Evolutionary conservation across 768 basidiomycete species (phyloP).

Genomic region (Mycena albidolilacea): DNA sequence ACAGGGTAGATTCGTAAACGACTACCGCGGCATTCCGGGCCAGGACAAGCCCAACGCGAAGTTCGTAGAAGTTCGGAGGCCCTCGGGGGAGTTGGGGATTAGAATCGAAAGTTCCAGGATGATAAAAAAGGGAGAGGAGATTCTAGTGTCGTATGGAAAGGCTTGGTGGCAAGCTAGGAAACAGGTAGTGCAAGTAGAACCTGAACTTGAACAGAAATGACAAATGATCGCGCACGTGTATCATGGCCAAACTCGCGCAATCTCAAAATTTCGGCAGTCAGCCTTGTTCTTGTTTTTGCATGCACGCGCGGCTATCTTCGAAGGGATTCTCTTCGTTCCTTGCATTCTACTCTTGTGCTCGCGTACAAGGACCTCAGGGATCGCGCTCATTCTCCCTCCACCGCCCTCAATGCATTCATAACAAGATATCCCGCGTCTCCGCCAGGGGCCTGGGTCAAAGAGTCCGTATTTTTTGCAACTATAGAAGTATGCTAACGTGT

Average conservation of each 20-base stretch:
- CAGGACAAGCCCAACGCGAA: conserved; percentile 74
- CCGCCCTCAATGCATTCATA: conserved; percentile 55
- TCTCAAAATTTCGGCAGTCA: conserved; percentile 17
- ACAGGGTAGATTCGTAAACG: conserved; percentile 86
- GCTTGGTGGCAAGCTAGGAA: conserved; percentile 75
- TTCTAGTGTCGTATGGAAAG: conserved; percentile 92
- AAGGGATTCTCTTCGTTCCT: conserved; percentile 69
- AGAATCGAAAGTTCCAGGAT: conserved; percentile 77
- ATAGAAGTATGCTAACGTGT: conserved; percentile 28
- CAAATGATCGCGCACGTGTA: not conserved
- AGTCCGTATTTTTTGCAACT: conserved; percentile 49
- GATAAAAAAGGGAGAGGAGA: conserved; percentile 86
- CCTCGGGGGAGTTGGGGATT: conserved; percentile 79
- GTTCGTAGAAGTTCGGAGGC: conserved; percentile 71
- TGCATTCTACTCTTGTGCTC: conserved; percentile 71
- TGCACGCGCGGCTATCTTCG: conserved; percentile 67
- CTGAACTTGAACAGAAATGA: too few relatives aligned
- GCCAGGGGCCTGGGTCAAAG: conserved; percentile 55
- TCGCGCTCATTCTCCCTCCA: conserved; percentile 58
- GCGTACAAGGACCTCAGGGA: conserved; percentile 47
- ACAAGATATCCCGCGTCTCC: conserved; percentile 39
- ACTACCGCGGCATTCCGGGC: conserved; percentile 82
- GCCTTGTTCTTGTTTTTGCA: conserved; percentile 43
- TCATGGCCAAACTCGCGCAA: conserved; percentile 9
- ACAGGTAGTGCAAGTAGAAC: not conserved